A percentile compares a stretch with the other conserved stretches of the same genome.
Evolutionary conservation across 1,139 yeast species (phyloP).

Genomic region (Lipomyces yarrowii): DNA sequence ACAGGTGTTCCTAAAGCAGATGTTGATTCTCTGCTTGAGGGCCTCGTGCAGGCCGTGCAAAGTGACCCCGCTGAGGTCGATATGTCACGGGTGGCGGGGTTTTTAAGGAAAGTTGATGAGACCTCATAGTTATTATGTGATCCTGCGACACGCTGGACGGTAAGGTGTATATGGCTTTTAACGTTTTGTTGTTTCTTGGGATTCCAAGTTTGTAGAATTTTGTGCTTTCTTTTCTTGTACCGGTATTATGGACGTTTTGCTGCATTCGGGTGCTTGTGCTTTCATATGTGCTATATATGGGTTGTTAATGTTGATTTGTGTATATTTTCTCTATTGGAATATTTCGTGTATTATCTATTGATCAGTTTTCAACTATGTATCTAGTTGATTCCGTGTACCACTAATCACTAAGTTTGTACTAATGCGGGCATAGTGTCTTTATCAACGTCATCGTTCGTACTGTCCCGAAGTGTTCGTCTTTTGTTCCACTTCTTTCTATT

Average conservation of each 20-base stretch:
- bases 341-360: background rate
- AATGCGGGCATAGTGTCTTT: background rate
- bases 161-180: background rate
- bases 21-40: conserved; percentile 83
- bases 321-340: background rate
- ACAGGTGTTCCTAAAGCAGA: conserved; percentile 79
- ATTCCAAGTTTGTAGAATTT: background rate
- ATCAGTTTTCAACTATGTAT: background rate
- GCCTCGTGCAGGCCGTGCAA: conserved; percentile 87
- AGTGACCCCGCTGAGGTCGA: conserved; percentile 73
- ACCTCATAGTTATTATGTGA: conserved; percentile 4
- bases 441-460: background rate
- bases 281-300: no score
- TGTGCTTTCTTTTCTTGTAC: background rate
- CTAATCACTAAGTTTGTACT: background rate
- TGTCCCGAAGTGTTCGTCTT: background rate
- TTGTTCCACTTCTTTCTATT: background rate
- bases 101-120: conserved; percentile 42
- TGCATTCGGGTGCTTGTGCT: conserved; percentile 2
- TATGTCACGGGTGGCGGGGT: conserved; percentile 55
- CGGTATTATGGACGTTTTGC: background rate
- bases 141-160: background rate
- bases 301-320: background rate
- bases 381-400: background rate
- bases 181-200: background rate